These are phyloP conservation scores for Leccinum subtestaceum DNA, from an alignment of 768 basidiomycete genomes.

Conservation along the genomic window DNA sequence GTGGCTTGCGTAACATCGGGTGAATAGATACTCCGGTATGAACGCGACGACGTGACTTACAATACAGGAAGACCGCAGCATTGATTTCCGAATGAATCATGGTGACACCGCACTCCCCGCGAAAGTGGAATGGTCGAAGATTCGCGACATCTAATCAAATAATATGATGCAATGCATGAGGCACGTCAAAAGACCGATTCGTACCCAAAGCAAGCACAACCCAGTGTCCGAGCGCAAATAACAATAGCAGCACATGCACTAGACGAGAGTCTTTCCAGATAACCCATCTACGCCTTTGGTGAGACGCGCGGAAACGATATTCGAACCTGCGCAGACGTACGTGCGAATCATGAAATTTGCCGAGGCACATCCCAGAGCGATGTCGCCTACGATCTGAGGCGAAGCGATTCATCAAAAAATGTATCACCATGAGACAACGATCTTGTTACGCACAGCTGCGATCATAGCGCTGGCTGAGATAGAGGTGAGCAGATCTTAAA, in stretches of 20 bases:
- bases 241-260: constrained; percentile 16
- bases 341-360: constrained; percentile 30
- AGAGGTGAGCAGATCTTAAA: neutral
- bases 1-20: constrained; percentile 13
- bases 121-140: neutral
- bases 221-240: constrained; percentile 24
- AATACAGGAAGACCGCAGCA: constrained; percentile 15
- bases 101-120: neutral
- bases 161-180: neutral
- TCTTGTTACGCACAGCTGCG: constrained; percentile 12
- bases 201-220: constrained; percentile 15
- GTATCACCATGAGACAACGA: neutral
- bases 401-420: neutral
- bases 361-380: constrained; percentile 20
- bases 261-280: constrained; percentile 22
- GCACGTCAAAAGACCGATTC: neutral
- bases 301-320: neutral
- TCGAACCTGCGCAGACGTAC: constrained; percentile 11
- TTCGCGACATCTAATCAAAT: constrained; percentile 15
- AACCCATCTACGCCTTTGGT: constrained; percentile 22
- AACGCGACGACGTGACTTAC: constrained; percentile 8
- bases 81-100: neutral
- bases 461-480: constrained; percentile 5
- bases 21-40: neutral
- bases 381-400: constrained; percentile 12